Percentiles rank a stretch among this genome's conserved stretches.
Evolutionary conservation across 2,329 filamentous ascomycete genomes (phyloP).

Genomic region (Coniochaeta prunicola): DNA sequence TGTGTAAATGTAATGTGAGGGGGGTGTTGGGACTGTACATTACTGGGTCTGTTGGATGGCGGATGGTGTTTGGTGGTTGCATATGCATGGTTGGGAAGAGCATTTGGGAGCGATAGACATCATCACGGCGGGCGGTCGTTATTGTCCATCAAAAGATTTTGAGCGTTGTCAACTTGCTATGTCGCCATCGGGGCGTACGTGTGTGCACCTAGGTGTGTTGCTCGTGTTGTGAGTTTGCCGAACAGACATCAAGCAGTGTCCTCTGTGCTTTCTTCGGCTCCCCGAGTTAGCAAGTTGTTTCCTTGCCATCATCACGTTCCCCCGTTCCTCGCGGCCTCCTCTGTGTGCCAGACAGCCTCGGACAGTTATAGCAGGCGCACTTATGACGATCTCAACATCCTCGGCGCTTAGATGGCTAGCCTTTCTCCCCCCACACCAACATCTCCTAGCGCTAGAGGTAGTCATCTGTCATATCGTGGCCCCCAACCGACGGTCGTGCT

Average conservation of each 20-base stretch:
- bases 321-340: not conserved
- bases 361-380: not conserved
- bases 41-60: no score
- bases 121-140: not conserved
- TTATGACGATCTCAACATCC: not conserved
- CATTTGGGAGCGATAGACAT: not conserved
- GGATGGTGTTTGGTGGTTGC: not conserved
- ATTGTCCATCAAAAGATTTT: not conserved
- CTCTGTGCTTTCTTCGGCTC: no score
- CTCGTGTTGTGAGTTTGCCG: no score
- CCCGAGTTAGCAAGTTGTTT: no score
- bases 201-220: no score
- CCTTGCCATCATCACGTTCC: no score
- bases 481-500: not conserved
- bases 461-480: not conserved
- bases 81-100: not conserved
- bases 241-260: no score
- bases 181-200: no score
- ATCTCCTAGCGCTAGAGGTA: not conserved
- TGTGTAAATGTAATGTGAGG: not conserved
- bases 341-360: not conserved
- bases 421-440: not conserved
- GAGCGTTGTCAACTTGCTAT: no score
- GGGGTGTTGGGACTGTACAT: no score
- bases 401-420: not conserved